These are phyloP conservation scores for Grosmannia clavigera DNA, from an alignment of 2,329 filamentous ascomycete species.

Conservation along the genomic window DNA sequence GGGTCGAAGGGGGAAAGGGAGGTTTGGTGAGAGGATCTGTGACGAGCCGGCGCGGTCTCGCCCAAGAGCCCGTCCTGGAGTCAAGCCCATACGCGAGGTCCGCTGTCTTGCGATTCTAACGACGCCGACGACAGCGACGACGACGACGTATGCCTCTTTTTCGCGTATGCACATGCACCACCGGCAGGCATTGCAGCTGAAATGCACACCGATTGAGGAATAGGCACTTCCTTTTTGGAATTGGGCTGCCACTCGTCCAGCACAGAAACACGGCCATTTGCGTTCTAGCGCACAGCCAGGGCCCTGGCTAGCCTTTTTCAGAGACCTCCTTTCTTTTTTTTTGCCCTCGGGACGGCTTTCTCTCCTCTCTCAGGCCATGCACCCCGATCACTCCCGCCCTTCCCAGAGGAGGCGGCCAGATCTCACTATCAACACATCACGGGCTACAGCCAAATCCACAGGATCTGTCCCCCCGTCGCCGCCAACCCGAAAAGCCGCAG, in stretches of 20 bases:
- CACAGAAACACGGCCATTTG: background rate
- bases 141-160: background rate
- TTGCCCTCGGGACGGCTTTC: too few relatives aligned
- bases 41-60: background rate
- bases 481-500: constrained; percentile 15
- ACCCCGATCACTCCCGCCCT: background rate
- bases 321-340: background rate
- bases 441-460: constrained; percentile 6
- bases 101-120: background rate
- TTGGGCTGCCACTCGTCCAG: background rate
- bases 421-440: constrained; percentile 23
- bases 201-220: background rate
- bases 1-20: background rate
- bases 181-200: background rate
- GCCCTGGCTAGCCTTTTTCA: background rate
- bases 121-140: background rate
- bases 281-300: background rate
- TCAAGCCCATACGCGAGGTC: too few relatives aligned
- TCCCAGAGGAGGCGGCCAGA: constrained; percentile 20
- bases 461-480: constrained; percentile 19
- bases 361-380: background rate
- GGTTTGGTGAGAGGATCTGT: background rate
- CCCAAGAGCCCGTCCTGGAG: background rate
- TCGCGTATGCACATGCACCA: background rate
- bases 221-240: background rate